These are phyloP conservation scores for Dorcoceras hygrometricum DNA, from an alignment of 257 asterid species.

Conservation along the genomic window DNA sequence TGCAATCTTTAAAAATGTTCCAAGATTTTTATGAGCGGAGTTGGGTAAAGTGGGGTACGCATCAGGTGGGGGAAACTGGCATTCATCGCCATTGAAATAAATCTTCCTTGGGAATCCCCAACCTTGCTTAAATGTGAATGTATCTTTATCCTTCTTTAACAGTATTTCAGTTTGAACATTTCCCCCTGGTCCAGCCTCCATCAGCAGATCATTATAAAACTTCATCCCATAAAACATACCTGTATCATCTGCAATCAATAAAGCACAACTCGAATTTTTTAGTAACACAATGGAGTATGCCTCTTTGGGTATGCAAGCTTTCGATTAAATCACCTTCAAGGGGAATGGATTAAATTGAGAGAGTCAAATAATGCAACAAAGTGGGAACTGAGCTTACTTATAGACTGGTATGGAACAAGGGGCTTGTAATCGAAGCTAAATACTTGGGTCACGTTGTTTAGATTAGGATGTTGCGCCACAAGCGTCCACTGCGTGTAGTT, in stretches of 20 bases:
- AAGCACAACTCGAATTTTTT: neutral
- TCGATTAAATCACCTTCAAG: too few relatives aligned
- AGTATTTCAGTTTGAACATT: conserved; percentile 68
- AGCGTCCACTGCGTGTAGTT: conserved; percentile 79
- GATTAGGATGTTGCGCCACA: conserved; percentile 78
- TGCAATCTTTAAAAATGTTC: conserved; percentile 27
- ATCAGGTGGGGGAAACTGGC: conserved; percentile 67
- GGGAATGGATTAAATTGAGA: too few relatives aligned
- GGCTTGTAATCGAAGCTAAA: conserved; percentile 83
- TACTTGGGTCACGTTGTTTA: conserved; percentile 69
- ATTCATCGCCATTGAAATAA: conserved; percentile 73
- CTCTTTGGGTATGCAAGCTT: neutral
- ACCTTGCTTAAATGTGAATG: conserved; percentile 52
- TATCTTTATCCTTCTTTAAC: conserved; percentile 47
- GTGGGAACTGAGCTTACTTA: conserved; percentile 39
- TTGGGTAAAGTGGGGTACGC: conserved; percentile 54
- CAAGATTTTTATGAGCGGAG: conserved; percentile 27
- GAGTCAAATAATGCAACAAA: neutral
- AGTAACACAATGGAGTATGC: neutral
- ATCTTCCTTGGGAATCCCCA: conserved; percentile 68
- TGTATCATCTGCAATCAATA: conserved; percentile 49
- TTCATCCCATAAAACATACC: conserved; percentile 75
- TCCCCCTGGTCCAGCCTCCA: conserved; percentile 67
- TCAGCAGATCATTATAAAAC: conserved; percentile 58
- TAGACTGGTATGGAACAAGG: conserved; percentile 62